These are phyloP conservation scores for Fusarium dlaminii DNA, from an alignment of 2,329 filamentous ascomycete genomes.

Conservation along the genomic window DNA sequence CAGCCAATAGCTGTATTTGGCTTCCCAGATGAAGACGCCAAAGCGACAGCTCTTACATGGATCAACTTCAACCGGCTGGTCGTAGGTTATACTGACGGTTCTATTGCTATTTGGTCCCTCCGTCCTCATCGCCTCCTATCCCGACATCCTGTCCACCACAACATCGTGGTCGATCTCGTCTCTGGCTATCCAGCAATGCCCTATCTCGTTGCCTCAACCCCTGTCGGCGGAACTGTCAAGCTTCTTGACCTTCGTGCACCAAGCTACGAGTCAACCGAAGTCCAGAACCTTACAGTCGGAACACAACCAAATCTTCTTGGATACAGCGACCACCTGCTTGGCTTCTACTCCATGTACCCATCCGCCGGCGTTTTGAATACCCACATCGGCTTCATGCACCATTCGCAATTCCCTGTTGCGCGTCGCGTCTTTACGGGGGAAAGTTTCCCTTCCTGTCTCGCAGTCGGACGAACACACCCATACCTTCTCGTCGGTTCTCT, in stretches of 20 bases:
- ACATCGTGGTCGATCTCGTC: slow-evolving; percentile 62
- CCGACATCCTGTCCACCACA: slow-evolving; percentile 64
- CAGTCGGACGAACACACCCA: slow-evolving; percentile 61
- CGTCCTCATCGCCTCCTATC: slow-evolving; percentile 59
- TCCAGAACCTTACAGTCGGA: slow-evolving; percentile 59
- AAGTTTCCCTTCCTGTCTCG: slow-evolving; percentile 60
- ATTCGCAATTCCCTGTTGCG: slow-evolving; percentile 62
- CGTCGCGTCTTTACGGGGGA: slow-evolving; percentile 62
- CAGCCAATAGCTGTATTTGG: slow-evolving; percentile 56
- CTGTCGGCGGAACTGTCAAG: slow-evolving; percentile 63
- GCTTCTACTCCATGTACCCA: slow-evolving; percentile 63
- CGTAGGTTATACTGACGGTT: slow-evolving; percentile 66
- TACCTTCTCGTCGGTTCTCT: slow-evolving; percentile 63
- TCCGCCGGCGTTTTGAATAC: slow-evolving; percentile 63
- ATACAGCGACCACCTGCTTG: slow-evolving; percentile 65
- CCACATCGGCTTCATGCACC: slow-evolving; percentile 62
- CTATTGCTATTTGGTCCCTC: slow-evolving; percentile 66
- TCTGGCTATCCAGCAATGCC: slow-evolving; percentile 67
- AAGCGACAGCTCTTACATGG: slow-evolving; percentile 65
- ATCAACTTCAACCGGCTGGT: slow-evolving; percentile 63
- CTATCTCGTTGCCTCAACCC: slow-evolving; percentile 63
- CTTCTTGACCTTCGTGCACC: slow-evolving; percentile 64
- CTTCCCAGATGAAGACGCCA: slow-evolving; percentile 58
- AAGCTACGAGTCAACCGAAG: slow-evolving; percentile 62
- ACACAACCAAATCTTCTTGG: slow-evolving; percentile 63